phyloP scores from a whole-genome alignment of 345 rosid genomes.

The Moricandia arvensis region DNA sequence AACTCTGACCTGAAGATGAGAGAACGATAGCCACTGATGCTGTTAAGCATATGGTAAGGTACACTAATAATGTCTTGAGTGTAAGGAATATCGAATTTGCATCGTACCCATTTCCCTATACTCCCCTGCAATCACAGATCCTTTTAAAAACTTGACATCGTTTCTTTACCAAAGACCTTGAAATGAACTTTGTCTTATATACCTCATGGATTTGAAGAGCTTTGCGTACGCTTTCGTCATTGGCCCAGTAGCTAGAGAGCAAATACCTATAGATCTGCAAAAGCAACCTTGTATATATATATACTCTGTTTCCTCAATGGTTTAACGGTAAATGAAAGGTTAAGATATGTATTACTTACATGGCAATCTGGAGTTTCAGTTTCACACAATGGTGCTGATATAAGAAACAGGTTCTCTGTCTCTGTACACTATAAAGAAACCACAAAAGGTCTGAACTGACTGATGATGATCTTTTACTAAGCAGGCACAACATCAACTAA shows the following conservation, averaged over 20 bases:
- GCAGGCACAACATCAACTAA: neutral
- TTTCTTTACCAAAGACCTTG: neutral
- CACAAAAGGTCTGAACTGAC: neutral
- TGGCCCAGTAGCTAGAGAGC: neutral
- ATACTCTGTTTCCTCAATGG: neutral
- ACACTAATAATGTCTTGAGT: neutral
- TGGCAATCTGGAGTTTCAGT: neutral
- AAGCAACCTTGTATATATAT: neutral
- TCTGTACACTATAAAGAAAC: neutral
- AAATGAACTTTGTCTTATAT: no score
- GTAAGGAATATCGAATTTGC: neutral
- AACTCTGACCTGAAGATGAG: neutral
- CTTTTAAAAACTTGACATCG: neutral
- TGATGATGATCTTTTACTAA: neutral
- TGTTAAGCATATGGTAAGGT: neutral
- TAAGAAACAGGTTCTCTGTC: neutral
- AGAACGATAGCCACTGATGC: neutral
- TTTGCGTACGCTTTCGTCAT: neutral
- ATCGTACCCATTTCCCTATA: neutral
- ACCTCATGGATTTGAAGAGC: neutral
- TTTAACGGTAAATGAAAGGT: neutral
- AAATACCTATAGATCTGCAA: neutral
- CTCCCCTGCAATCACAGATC: neutral
- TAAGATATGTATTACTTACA: neutral
- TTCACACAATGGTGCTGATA: neutral